Evolutionary conservation across 176 grass and related monocot genomes (phyloP), one percentile per base, ranked within the genome.

Genomic region (Leersia perrieri): DNA sequence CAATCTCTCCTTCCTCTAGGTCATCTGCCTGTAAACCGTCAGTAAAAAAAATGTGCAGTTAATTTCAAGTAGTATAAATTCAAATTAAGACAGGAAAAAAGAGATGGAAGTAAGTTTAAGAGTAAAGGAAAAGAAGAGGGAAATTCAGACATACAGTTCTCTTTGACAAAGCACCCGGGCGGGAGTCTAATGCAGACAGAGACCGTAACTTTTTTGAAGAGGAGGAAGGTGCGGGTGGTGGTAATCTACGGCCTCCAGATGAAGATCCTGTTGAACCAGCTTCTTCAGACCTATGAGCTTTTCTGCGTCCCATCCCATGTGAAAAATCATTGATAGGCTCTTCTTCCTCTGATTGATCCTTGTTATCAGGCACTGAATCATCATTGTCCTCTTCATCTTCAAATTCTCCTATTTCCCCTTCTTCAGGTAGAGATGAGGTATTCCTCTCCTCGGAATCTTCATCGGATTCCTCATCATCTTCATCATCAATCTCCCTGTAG

Each of bases 1-100:
- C 97, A 79, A 99, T 99, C 81, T 99, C 97, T 63, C 97, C 93
- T 79, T 99, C 97, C 76, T 99, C 97, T 74, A 99, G 82, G 74
- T 99, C 97, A 87, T 96, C 97, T 26, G 80, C 6, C 97, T 99
- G 89, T 34, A 90, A 76, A 85, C 84, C 55, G 76, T 60, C 23
- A 82, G 32, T 25, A 53, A 62, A 86, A 83, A 84, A 83, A 29
- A 66, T 53, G 55, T 73, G 60, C 14, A 64, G 51, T 89, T 72
- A 34, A 41, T 27, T 72, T 83, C 35, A 7, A 16, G 34, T 44
- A 63, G 32, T 18, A 76, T 13, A 77, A 77, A 88, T 11, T 70
- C n/a, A 80, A 68, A 51, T 7, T 1, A 74, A 41, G 44, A 80
- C 18, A 58, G 8, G 13, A 75, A 87, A 87, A 60, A 80, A 5